phyloP scores from a whole-genome alignment of 2,329 filamentous ascomycete genomes.

The Apiospora hydei region DNA sequence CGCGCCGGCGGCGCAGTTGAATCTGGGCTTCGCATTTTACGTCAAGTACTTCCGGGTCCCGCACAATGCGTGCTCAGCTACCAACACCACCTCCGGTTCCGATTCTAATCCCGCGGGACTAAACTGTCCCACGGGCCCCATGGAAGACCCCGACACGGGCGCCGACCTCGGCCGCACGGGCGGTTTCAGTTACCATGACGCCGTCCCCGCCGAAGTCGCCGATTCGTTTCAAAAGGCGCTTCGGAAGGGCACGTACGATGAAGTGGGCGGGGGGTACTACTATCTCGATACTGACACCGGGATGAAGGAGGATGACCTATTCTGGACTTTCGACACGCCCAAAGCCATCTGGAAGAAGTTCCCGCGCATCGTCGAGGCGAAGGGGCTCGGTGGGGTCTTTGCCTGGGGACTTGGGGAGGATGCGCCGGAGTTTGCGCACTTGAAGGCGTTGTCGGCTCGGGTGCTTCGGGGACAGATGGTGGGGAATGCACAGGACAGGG shows the following conservation, averaged over 20 bases:
- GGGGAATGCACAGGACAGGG: background rate
- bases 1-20: constrained; percentile 61
- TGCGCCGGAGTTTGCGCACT: constrained; percentile 38
- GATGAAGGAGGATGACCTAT: constrained; percentile 36
- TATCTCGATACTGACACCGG: constrained; percentile 35
- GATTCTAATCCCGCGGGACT: background rate
- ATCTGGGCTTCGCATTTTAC: constrained; percentile 74
- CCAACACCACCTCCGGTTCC: constrained; percentile 46
- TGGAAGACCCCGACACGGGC: constrained; percentile 67
- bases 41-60: constrained; percentile 69
- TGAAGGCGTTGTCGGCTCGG: constrained; percentile 37
- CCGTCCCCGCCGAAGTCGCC: constrained; percentile 36
- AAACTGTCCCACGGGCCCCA: constrained; percentile 64
- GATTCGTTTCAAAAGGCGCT: constrained; percentile 38
- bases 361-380: constrained; percentile 36
- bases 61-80: constrained; percentile 50
- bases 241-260: constrained; percentile 37
- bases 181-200: constrained; percentile 42
- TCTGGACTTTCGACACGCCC: constrained; percentile 45
- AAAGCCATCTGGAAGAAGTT: constrained; percentile 40
- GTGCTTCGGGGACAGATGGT: constrained; percentile 18
- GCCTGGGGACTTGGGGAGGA: constrained; percentile 45
- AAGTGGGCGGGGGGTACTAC: constrained; percentile 40
- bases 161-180: constrained; percentile 59
- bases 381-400: constrained; percentile 42